Conservation (phyloP, 495 filamentous ascomycete genomes). For the Neurospora sp. region DNA sequence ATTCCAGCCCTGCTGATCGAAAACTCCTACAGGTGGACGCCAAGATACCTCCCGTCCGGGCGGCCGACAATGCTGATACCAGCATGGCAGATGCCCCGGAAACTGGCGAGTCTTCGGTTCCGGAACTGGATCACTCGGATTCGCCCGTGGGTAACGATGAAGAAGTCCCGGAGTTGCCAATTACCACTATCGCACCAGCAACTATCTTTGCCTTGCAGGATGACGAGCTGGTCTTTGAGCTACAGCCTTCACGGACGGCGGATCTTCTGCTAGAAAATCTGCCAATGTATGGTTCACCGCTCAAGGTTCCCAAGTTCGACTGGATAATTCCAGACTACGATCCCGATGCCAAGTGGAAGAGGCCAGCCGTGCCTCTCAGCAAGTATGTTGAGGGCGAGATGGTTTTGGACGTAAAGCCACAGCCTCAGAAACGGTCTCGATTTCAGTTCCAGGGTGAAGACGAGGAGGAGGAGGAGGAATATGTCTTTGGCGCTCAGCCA, state of each 20-base stretch:
- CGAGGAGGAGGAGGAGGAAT: conserved; percentile 45
- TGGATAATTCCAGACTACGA: conserved; percentile 45
- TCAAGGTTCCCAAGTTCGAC: conserved; percentile 45
- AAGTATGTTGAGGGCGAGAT: conserved; percentile 81
- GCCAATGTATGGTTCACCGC: conserved; percentile 63
- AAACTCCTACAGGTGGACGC: conserved; percentile 56
- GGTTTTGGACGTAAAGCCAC: conserved; percentile 52
- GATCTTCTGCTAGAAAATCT: conserved; percentile 81
- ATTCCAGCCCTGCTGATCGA: conserved; percentile 49
- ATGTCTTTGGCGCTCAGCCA: conserved; percentile 35
- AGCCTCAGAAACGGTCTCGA: conserved; percentile 64
- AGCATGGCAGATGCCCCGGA: conserved; percentile 19
- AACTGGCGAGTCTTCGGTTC: conserved; percentile 38
- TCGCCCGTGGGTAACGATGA: conserved; percentile 39
- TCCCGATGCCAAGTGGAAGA: conserved; percentile 63
- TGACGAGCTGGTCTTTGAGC: conserved; percentile 70
- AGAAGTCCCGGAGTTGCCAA: conserved; percentile 30
- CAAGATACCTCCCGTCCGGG: conserved; percentile 25
- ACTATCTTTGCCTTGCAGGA: conserved; percentile 73
- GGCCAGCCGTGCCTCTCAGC: conserved; percentile 69
- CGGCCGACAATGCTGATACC: conserved; percentile 9
- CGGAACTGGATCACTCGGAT: conserved; percentile 55
- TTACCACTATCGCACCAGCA: conserved; percentile 50
- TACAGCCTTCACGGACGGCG: conserved; percentile 63
- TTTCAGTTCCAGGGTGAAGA: conserved; percentile 67